phyloP scores from a whole-genome alignment of 129 eudicot genomes.

The Flaveria sonorensis region DNA sequence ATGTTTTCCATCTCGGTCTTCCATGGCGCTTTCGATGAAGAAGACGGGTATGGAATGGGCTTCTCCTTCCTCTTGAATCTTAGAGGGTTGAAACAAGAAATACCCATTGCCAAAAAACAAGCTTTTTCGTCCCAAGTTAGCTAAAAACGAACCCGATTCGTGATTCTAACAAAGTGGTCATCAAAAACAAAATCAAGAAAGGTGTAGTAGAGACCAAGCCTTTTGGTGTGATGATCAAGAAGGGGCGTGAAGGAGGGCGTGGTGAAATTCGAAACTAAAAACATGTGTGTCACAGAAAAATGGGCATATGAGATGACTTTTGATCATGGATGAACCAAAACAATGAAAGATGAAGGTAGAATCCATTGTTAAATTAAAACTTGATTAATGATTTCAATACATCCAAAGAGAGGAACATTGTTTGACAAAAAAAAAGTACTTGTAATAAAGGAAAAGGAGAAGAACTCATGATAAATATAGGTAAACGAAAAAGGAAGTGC shows the following conservation, averaged over 20 bases:
- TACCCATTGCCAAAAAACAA: conserved; percentile 43
- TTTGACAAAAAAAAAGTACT: conserved; percentile 15
- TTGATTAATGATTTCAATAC: conserved; percentile 21
- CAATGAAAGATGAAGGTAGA: conserved; percentile 28
- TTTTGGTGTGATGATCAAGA: conserved; percentile 22
- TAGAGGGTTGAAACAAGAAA: conserved; percentile 63
- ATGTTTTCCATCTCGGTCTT: conserved; percentile 57
- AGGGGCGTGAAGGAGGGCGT: conserved; percentile 17
- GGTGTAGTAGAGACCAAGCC: background rate
- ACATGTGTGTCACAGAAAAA: conserved; percentile 48
- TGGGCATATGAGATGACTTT: conserved; percentile 25
- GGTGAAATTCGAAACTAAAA: conserved; percentile 47
- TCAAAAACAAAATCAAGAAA: conserved; percentile 28
- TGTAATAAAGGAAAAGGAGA: conserved; percentile 33
- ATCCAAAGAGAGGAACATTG: conserved; percentile 17
- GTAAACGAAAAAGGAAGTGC: conserved; percentile 30
- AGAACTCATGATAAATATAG: conserved; percentile 27
- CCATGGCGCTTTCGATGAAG: conserved; percentile 59
- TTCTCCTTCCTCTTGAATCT: conserved; percentile 56
- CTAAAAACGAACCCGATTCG: background rate
- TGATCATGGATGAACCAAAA: conserved; percentile 33
- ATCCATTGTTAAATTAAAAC: conserved; percentile 33
- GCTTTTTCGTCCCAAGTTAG: background rate
- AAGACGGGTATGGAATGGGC: conserved; percentile 46
- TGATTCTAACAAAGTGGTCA: conserved; percentile 26